These are phyloP conservation scores for Kwoniella sp. DNA, from an alignment of 768 basidiomycete genomes.

Conservation along the genomic window DNA sequence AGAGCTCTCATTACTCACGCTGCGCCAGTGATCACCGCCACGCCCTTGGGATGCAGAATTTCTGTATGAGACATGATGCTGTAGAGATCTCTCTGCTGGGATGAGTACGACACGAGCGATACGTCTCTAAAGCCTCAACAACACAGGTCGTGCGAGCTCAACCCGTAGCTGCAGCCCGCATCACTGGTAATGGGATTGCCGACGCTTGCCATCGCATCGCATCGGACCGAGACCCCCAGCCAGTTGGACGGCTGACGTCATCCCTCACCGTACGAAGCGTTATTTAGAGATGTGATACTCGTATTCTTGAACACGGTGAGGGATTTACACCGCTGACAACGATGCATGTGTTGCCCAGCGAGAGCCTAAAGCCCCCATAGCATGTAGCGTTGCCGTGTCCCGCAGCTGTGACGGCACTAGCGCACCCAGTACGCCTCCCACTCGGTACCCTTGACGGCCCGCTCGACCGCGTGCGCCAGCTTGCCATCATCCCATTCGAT, in stretches of 20 bases:
- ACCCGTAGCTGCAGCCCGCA: background rate
- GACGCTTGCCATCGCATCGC: too few species aligned
- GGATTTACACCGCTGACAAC: too few species aligned
- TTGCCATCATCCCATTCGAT: conserved; percentile 25
- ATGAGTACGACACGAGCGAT: background rate
- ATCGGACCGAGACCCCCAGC: too few species aligned
- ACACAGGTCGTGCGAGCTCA: background rate
- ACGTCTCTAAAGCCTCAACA: background rate
- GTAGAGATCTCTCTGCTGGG: too few species aligned
- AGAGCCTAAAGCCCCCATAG: too few species aligned
- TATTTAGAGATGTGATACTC: too few species aligned
- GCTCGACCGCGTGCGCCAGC: conserved; percentile 11
- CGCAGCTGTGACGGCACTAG: too few species aligned
- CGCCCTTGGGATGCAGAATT: conserved; percentile 40
- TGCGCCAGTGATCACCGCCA: conserved; percentile 46
- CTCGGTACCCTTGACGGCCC: conserved; percentile 4
- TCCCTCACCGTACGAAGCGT: background rate
- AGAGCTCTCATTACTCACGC: conserved; percentile 40
- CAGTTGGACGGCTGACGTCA: too few species aligned
- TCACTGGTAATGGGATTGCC: too few species aligned
- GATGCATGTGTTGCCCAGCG: too few species aligned
- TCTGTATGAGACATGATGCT: conserved; percentile 22
- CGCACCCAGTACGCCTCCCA: conserved; percentile 13
- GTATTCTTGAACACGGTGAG: too few species aligned
- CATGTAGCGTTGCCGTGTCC: too few species aligned